A percentile compares a stretch with the other conserved stretches of the same genome.
Conservation (phyloP, 495 filamentous ascomycete genomes). For the Penicillium pulvis region DNA sequence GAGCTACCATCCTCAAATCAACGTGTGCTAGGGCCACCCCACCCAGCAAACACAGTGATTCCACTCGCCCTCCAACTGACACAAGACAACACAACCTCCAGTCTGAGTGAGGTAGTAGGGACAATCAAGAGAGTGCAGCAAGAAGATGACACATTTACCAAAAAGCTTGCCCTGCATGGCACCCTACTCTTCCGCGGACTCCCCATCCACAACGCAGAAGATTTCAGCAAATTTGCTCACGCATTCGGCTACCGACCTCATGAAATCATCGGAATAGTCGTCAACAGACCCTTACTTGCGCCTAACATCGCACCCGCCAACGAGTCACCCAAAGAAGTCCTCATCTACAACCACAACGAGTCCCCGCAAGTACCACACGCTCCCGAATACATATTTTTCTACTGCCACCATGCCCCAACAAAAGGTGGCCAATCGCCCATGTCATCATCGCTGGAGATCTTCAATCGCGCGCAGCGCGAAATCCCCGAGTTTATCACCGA, state of each 20-base stretch:
- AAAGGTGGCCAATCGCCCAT: constrained; percentile 55
- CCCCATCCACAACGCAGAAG: constrained; percentile 34
- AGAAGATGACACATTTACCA: constrained; percentile 47
- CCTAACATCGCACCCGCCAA: constrained; percentile 57
- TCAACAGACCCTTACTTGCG: constrained; percentile 50
- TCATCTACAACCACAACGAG: constrained; percentile 58
- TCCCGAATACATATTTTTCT: constrained; percentile 57
- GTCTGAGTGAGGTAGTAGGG: constrained; percentile 33
- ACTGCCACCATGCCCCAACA: constrained; percentile 35
- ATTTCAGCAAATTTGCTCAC: constrained; percentile 55
- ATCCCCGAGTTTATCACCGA: constrained; percentile 51
- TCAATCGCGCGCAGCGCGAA: constrained; percentile 45
- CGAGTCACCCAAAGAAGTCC: constrained; percentile 51
- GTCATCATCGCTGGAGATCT: constrained; percentile 53
- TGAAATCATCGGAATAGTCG: constrained; percentile 58
- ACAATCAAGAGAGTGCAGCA: constrained; percentile 54
- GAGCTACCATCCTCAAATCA: constrained; percentile 62
- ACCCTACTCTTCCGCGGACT: constrained; percentile 37
- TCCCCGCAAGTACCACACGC: constrained; percentile 56
- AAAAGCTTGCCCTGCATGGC: constrained; percentile 56
- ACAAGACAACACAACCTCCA: constrained; percentile 9
- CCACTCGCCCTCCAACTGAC: constrained; percentile 46
- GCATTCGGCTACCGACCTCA: constrained; percentile 56
- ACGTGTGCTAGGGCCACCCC: constrained; percentile 40
- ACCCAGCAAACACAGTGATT: constrained; percentile 40